These are phyloP conservation scores for Colletotrichum chlorophyti DNA, from an alignment of 2,329 filamentous ascomycete genomes.

Conservation along the genomic window DNA sequence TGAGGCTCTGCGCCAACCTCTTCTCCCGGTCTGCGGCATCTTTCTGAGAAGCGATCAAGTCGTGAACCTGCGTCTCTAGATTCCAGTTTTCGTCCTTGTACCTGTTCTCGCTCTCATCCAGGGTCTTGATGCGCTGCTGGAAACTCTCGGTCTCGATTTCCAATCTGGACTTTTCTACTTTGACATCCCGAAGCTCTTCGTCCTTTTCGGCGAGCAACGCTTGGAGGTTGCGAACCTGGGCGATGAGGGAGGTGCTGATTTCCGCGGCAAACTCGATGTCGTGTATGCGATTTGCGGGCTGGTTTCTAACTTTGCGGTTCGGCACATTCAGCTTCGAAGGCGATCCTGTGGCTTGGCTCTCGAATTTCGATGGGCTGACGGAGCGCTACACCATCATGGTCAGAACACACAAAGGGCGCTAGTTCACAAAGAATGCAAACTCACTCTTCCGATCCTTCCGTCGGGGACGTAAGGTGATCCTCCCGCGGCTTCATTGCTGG, in stretches of 20 bases:
- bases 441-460: constrained; percentile 59
- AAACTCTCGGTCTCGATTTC: constrained; percentile 84
- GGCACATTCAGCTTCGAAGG: constrained; percentile 89
- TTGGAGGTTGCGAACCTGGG: constrained; percentile 93
- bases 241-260: constrained; percentile 91
- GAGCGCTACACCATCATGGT: constrained; percentile 59
- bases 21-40: constrained; percentile 84
- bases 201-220: constrained; percentile 85
- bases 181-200: constrained; percentile 78
- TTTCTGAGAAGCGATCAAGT: constrained; percentile 75
- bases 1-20: constrained; percentile 77
- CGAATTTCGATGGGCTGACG: constrained; percentile 78
- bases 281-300: constrained; percentile 85
- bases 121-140: constrained; percentile 77
- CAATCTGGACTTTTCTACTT: constrained; percentile 77
- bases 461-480: constrained; percentile 62
- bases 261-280: constrained; percentile 99
- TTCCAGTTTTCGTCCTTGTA: constrained; percentile 99
- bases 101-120: constrained; percentile 93
- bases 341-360: constrained; percentile 82
- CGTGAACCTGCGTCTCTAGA: constrained; percentile 89
- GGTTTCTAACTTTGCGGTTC: constrained; percentile 88
- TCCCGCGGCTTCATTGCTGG: constrained; percentile 68
- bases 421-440: constrained; percentile 33
- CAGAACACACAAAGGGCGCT: constrained; percentile 10